Conservation (phyloP, 2,329 filamentous ascomycete genomes). For the Colletotrichum sp. region DNA sequence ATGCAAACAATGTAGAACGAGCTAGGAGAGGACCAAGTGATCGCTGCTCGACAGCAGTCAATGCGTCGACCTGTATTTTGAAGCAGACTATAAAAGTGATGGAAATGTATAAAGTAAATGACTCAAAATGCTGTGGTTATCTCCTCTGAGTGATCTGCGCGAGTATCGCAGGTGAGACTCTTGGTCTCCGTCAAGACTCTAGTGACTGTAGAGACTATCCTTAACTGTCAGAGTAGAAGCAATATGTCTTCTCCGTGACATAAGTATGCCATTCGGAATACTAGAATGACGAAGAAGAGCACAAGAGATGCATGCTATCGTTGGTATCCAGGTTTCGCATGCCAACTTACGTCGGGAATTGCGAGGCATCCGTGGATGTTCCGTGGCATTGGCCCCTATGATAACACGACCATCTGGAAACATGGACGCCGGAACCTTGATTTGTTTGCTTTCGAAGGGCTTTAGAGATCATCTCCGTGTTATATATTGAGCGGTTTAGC, state of each 20-base stretch:
- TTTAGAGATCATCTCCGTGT: neutral
- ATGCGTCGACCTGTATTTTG: rapidly evolving
- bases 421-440: neutral
- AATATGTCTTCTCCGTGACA: neutral
- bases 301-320: rapidly evolving
- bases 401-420: neutral
- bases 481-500: neutral
- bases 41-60: neutral
- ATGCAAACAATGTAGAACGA: rapidly evolving
- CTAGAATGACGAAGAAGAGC: neutral
- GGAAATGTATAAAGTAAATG: rapidly evolving
- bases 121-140: too few species aligned
- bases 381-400: neutral
- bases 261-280: rapidly evolving
- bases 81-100: neutral
- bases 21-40: neutral
- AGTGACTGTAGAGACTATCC: neutral
- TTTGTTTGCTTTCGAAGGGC: neutral
- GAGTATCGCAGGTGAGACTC: neutral
- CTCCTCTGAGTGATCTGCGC: neutral
- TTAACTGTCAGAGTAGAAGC: neutral
- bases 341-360: neutral
- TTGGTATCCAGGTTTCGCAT: rapidly evolving
- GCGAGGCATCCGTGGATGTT: neutral
- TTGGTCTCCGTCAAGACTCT: neutral